Percentiles rank a stretch among this genome's conserved stretches.
These are phyloP conservation scores for Tolypocladium nubicola DNA, from an alignment of 2,329 filamentous ascomycete species.

Conservation along the genomic window DNA sequence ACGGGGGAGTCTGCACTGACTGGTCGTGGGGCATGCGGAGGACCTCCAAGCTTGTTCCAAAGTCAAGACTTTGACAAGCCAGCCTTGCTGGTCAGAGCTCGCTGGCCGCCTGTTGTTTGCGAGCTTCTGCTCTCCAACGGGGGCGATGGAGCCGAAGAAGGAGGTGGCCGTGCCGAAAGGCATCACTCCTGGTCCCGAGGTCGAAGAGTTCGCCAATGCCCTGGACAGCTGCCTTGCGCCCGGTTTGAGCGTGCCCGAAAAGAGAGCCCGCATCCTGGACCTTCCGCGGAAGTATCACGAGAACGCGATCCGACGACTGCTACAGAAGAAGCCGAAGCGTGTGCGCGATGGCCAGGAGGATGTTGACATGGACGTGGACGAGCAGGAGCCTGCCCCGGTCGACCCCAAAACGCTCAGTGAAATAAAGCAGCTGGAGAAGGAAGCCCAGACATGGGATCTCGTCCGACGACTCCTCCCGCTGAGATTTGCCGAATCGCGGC, in stretches of 20 bases:
- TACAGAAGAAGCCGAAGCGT: slow-evolving; percentile 17
- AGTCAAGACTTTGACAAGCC: neutral
- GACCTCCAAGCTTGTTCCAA: neutral
- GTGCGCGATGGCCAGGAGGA: slow-evolving; percentile 27
- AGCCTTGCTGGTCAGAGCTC: neutral
- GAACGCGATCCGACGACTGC: slow-evolving; percentile 30
- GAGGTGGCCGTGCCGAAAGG: slow-evolving; percentile 4
- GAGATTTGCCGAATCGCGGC: slow-evolving; percentile 39
- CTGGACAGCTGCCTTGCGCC: slow-evolving; percentile 63
- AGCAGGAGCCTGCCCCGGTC: slow-evolving; percentile 10
- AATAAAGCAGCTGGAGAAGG: slow-evolving; percentile 56
- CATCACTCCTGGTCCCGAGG: slow-evolving; percentile 65
- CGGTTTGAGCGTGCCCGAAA: slow-evolving; percentile 37
- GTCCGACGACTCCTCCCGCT: slow-evolving; percentile 64
- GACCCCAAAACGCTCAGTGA: slow-evolving; percentile 9
- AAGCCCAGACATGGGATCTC: slow-evolving; percentile 86
- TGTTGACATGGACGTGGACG: slow-evolving; percentile 47
- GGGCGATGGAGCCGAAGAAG: slow-evolving; percentile 16
- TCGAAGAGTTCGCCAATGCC: slow-evolving; percentile 75
- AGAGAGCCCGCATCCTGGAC: slow-evolving; percentile 55
- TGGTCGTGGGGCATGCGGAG: neutral
- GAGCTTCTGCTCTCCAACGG: neutral
- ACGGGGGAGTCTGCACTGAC: neutral
- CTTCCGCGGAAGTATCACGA: slow-evolving; percentile 48
- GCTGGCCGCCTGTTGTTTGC: neutral